Evolutionary conservation across 2,329 filamentous ascomycete species (phyloP), one percentile per base, ranked within the genome.

Genomic region (Zymoseptoria ardabiliae): DNA sequence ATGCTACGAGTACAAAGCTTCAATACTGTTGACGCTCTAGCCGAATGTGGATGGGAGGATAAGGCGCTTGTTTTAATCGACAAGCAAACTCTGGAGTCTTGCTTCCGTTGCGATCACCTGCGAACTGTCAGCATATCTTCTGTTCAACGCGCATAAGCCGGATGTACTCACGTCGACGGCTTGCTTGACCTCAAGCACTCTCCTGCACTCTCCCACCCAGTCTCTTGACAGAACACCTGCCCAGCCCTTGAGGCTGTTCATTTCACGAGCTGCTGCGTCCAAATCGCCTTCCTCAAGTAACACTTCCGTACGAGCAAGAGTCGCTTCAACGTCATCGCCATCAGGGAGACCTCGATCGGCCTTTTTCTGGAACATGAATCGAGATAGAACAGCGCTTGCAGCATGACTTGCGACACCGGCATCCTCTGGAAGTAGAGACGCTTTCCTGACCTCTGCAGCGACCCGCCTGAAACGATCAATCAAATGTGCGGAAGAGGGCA

Each of bases 381-480:
- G 95, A 80, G 90, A 96, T 69, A 99, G 80, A 53, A 95, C 81
- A 74, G 90, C 88, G 74, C 89, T 94, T 50, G 91, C 93, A 2
- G 93, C 91, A 74, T 99, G 94, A 70, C 89, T 94, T 20, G 94
- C 93, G 23, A 99, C 89, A 66, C 94, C 94, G 0, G 94, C 94
- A 70, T 97, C 89, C 65, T 96, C 92, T 13, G 94, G 94, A 17
- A 99, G 82, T 55, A 99, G 82, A 51, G 89, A 88, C 20, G 94
- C 94, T 81, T 99, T 99, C 73, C 94, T 86, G 49, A 99, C 94
- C 78, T 99, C 94, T 58, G 80, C 79, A 2, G 94, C 90, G 17
- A 99, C 94, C 55, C 91, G 89, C 50, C 94, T 87, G 87, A 99
- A 99, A 63, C 94, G 88, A 76, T 99, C 94, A 66, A 97, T 89